Evolutionary conservation across 2,329 filamentous ascomycete species (phyloP).

Genomic region (Torrubiellomyces zombiae): DNA sequence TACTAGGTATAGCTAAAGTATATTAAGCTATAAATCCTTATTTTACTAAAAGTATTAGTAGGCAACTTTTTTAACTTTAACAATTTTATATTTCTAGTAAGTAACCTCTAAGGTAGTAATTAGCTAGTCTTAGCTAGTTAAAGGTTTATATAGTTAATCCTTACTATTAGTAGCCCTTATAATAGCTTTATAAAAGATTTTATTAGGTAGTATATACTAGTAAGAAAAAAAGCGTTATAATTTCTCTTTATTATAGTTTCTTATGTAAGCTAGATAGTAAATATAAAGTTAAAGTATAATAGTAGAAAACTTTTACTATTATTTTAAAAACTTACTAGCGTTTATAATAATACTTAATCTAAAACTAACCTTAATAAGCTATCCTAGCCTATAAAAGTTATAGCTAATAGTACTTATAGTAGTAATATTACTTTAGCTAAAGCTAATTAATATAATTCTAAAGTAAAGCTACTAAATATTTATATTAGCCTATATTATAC

Average conservation of each 20-base stretch:
- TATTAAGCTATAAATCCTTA: constrained; percentile 1
- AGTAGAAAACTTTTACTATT: constrained; percentile 1
- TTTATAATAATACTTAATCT: too few relatives aligned
- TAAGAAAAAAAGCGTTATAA: not conserved
- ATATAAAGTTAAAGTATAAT: too few relatives aligned
- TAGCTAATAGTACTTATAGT: too few relatives aligned
- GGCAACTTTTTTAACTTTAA: not conserved
- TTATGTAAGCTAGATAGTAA: too few relatives aligned
- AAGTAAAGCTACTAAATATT: not conserved
- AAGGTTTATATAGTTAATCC: not conserved
- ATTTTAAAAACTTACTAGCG: too few relatives aligned
- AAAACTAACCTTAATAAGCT: too few relatives aligned
- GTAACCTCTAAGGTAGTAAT: constrained; percentile 1
- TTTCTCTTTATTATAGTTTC: not conserved
- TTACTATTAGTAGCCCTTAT: not conserved
- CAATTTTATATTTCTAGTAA: not conserved
- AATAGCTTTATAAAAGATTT: not conserved
- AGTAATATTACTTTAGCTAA: not conserved
- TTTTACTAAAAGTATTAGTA: not conserved
- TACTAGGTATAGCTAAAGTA: not conserved
- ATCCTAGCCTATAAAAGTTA: too few relatives aligned
- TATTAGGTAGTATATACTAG: not conserved
- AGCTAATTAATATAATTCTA: not conserved
- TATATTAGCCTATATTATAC: constrained; percentile 1
- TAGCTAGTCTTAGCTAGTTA: not conserved